Base-by-base conservation (phyloP, 23 red algal species). In the Gracilaria caudata region DNA sequence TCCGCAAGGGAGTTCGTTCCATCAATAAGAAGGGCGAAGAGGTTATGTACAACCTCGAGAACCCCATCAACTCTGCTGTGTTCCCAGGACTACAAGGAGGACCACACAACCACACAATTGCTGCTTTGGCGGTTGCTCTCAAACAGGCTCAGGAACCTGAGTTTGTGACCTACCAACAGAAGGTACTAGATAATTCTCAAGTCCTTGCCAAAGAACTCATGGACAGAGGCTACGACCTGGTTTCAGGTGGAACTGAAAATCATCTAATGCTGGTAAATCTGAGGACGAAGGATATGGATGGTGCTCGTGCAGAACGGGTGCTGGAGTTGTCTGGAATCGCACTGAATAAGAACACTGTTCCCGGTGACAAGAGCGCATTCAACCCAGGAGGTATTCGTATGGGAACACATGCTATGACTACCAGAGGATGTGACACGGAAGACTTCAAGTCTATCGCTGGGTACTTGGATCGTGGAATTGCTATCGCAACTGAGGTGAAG, bases 51-150 rank as follows among this genome's bases (percentile, higher is more conserved):
- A 90, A 99, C 44, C 73, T 99, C 20, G 93, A 99, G 76, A 73
- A 89, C 29, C 90, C 97, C 35, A 99, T 99, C 51, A 95, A 94
- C 86, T 88, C 87, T n/a, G 97, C 97, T 24, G 97, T 99, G 21
- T 99, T 99, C 87, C 97, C 97, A 25, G 97, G 97, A 32, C 43
- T 99, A 26, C 97, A 99, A 81, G 97, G 97, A 17, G 97, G 97
- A 26, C 97, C 97, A 0, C 97, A 99, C 80, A 99, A 99, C 91
- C 97, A 99, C 57, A 99, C 97, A 0, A 99, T 99, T 75, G 88
- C 92, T n/a, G 97, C 87, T 1, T 68, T 99, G n/a, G 97, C 97
- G 13, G 97, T 99, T 13, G 97, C 97, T n/a, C 91, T 99, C 36
- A 95, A 99, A 53, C 51, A 82, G 89, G 97, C 97, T 54, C 64